Base-by-base conservation (phyloP, 768 basidiomycete genomes). In the Phanerochaete carnosa region DNA sequence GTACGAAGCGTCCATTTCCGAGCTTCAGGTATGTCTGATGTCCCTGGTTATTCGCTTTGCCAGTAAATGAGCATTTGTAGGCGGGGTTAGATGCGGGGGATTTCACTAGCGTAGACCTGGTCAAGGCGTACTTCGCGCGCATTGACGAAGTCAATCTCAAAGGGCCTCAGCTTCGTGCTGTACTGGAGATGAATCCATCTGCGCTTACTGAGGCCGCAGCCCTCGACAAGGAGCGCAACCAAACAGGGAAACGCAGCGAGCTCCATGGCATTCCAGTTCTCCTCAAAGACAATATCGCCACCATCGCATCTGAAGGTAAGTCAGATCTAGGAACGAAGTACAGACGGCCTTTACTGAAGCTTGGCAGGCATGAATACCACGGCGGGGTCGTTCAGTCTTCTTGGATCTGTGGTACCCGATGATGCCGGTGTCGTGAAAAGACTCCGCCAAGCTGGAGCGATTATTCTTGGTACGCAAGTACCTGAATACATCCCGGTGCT, bases 111-210 rank as follows among this genome's bases (percentile, higher is more conserved):
- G 80, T 83, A 6, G 84, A 88, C 65, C 76, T 88, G 5, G 82
- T 88, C 45, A 83, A 85, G 87, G 84, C 85, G 2, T 89, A 89
- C 68, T 76, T 88, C 63, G 80, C 82, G 12, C 78, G 88, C 1
- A 88, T 88, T 26, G 83, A 87, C 3, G 83, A 89, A 66, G 87
- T 89, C n/a, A 88, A 89, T 65, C 65, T 81, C 19, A 74, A 83
- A 59, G 86, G 86, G 1, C 81, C 85, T 12, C 71, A 71, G 46
- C 71, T 89, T 9, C 82, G 79, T 11, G 86, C 86, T 0, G 78
- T 89, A 4, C 72, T 87, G 15, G 88, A 89, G 58, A 72, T 74
- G 0, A 89, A 84, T 50, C 77, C 82, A 0, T 77, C 76, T 7
- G 85, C 86, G 2, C 72, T 88, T 11, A 65, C 56, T 15, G 76